Conservation (phyloP, 2,329 filamentous ascomycete genomes). For the Ampelomyces quisqualis region DNA sequence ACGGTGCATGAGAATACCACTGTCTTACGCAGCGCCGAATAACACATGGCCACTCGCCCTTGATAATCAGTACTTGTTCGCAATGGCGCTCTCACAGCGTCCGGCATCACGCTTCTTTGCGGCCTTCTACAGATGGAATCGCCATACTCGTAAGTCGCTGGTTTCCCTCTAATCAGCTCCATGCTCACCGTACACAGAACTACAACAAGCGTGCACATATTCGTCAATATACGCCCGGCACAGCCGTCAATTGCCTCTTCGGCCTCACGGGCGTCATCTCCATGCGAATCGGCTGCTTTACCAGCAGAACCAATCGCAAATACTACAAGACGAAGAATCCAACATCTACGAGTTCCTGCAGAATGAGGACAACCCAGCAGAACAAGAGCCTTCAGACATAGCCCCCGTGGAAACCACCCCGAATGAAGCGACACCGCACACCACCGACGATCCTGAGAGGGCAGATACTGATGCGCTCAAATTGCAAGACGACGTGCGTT, state of each 20-base stretch:
- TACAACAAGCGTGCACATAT: constrained; percentile 5
- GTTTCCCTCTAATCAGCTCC: background rate
- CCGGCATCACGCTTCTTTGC: constrained; percentile 44
- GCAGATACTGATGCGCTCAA: constrained; percentile 5
- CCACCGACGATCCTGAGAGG: constrained; percentile 4
- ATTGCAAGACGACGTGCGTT: constrained; percentile 20
- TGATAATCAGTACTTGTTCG: no score
- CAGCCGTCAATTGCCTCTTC: background rate
- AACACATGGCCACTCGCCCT: no score
- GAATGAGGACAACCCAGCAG: background rate
- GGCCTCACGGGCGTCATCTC: constrained; percentile 9
- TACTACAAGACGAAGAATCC: background rate
- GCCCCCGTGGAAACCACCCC: background rate
- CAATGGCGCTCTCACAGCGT: constrained; percentile 25
- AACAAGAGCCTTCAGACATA: background rate
- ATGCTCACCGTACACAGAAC: constrained; percentile 14
- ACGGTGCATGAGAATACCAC: no score
- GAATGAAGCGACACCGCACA: background rate
- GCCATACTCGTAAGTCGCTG: constrained; percentile 27
- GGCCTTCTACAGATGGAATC: constrained; percentile 49
- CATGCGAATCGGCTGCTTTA: constrained; percentile 13
- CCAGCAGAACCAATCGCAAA: constrained; percentile 10
- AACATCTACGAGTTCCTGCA: background rate
- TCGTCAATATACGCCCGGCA: background rate
- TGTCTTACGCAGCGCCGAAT: no score